Base-by-base conservation (phyloP, 768 basidiomycete genomes). In the Mycena capillaripes region DNA sequence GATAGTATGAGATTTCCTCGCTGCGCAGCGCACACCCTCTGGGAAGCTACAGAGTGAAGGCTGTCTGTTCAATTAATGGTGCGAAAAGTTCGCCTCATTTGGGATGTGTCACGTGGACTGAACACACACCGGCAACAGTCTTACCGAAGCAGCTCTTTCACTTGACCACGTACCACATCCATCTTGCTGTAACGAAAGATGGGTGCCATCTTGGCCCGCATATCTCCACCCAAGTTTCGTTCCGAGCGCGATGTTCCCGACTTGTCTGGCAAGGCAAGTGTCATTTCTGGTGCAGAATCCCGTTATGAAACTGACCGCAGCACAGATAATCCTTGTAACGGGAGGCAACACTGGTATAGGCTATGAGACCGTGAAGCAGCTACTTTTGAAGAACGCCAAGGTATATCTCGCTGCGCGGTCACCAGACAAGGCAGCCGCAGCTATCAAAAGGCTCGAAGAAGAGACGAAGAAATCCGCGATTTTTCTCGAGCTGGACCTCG, bases 301-400 rank as follows among this genome's bases (percentile, higher is more conserved):
- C 42, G 42, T 21, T 6, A 44, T 21, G 42, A 44, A 17, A 17
- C 19, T 21, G 42, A 16, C 34, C 12, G 42, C 44, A 5, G 9
- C 27, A 14, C 12, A 53, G 52, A 17, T 53, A 11, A 29, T 53
- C 34, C 25, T 53, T 16, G 52, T 53, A 4, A 53, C 52, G 12
- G 52, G 52, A 27, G 52, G 52, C 14, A 53, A 53, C 27, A 30
- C 52, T 12, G 52, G 86, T 2, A 82, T 88, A 36, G 87, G 86
- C 5, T 82, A 82, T 44, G 83, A 85, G 65, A 86, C 84, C 21
- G 81, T 79, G 34, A 84, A 81, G 74, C 75, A 79, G 12, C 66
- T 81, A 27, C 64, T 80, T 0, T 66, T 75, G 21, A 80, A 81
- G 62, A 76, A 77, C 29, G 81, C 81, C 30, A 78, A 75, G 62